Conservation (phyloP, 106 monocot genomes). For the Dendrobium chrysotoxum region DNA sequence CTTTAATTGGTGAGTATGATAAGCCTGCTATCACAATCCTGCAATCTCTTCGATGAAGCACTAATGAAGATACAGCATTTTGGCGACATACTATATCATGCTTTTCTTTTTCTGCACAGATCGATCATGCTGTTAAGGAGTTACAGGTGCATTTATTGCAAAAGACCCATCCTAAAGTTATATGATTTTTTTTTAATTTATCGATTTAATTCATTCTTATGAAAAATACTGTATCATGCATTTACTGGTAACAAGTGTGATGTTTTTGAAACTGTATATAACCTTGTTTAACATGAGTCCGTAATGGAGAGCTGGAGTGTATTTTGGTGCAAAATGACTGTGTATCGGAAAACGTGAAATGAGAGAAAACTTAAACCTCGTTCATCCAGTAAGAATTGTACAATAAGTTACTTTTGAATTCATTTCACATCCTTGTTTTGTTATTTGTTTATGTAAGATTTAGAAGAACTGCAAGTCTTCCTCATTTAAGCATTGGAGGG, state of each 20-base stretch:
- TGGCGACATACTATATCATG: too few species aligned
- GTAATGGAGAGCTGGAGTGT: not conserved
- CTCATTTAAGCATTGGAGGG: slow-evolving; percentile 27
- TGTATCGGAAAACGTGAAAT: not conserved
- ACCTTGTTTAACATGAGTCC: not conserved
- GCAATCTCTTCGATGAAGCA: too few species aligned
- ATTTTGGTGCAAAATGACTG: not conserved
- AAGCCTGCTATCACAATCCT: too few species aligned
- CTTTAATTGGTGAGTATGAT: too few species aligned
- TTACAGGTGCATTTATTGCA: not conserved
- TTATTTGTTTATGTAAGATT: slow-evolving; percentile 43
- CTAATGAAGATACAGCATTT: too few species aligned
- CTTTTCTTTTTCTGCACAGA: not conserved
- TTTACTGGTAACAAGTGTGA: not conserved
- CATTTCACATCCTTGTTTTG: not conserved
- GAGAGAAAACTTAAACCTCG: not conserved
- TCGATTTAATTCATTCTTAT: not conserved
- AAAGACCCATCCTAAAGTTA: not conserved
- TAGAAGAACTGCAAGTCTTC: slow-evolving; percentile 53
- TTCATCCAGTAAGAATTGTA: not conserved
- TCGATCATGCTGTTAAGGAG: not conserved
- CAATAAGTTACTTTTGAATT: not conserved
- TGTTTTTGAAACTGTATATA: not conserved
- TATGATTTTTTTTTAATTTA: not conserved
- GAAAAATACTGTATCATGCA: not conserved